A percentile compares a stretch with the other conserved stretches of the same genome.
phyloP scores from a whole-genome alignment of 768 basidiomycete genomes.

The Calvatia gigantea region DNA sequence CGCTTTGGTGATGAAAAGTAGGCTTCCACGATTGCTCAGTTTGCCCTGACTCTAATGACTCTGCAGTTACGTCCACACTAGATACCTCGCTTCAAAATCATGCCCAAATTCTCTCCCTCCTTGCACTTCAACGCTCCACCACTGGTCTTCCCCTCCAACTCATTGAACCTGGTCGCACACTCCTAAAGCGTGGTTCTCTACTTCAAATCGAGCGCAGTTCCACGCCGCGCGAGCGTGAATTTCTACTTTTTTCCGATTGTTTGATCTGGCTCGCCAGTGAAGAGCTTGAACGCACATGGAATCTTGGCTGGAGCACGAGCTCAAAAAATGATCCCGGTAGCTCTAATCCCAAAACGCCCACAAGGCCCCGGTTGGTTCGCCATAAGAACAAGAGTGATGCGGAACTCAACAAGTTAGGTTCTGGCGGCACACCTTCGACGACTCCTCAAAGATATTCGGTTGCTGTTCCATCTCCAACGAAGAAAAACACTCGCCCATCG shows the following conservation, averaged over 20 bases:
- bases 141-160: constrained; percentile 74
- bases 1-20: constrained; percentile 73
- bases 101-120: constrained; percentile 67
- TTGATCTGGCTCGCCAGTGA: constrained; percentile 73
- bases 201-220: constrained; percentile 53
- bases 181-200: constrained; percentile 66
- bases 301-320: constrained; percentile 31
- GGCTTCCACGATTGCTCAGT: constrained; percentile 18
- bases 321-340: constrained; percentile 21
- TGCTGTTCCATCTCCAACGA: constrained; percentile 13
- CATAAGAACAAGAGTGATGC: constrained; percentile 61
- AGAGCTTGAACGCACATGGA: constrained; percentile 20
- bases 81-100: constrained; percentile 80
- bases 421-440: background rate
- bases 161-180: constrained; percentile 74
- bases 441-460: constrained; percentile 18
- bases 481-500: constrained; percentile 18
- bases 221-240: constrained; percentile 55
- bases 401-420: constrained; percentile 24
- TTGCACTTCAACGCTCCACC: constrained; percentile 78
- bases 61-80: constrained; percentile 68
- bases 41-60: background rate
- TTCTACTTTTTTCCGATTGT: constrained; percentile 81
- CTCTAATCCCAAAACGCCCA: constrained; percentile 15
- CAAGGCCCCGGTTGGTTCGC: constrained; percentile 30